Conservation (phyloP, 805 yeast genomes). For the Starmerella floricola region DNA sequence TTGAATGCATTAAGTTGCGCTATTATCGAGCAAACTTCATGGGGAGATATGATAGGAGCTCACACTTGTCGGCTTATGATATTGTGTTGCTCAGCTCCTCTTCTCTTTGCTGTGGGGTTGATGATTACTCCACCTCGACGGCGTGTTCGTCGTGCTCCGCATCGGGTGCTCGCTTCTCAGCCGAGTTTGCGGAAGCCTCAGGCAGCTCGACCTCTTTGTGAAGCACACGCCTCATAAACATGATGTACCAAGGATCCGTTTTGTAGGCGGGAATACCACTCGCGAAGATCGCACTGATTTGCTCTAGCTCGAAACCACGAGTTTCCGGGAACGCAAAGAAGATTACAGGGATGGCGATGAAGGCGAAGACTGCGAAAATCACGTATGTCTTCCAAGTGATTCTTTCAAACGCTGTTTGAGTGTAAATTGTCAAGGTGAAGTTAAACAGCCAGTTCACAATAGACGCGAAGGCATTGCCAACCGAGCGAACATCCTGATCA, state of each 20-base stretch:
- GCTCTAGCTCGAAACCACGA: conserved; percentile 54
- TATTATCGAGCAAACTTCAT: too few species aligned
- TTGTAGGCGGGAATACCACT: conserved; percentile 21
- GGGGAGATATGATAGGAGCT: too few species aligned
- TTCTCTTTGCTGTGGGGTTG: not conserved
- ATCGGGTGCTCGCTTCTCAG: not conserved
- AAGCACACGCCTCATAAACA: conserved; percentile 10
- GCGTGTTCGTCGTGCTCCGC: conserved; percentile 9
- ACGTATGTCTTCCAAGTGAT: conserved; percentile 54
- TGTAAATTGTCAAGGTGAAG: conserved; percentile 57
- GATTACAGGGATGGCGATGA: conserved; percentile 45
- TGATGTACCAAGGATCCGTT: conserved; percentile 14
- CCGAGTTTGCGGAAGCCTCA: conserved; percentile 1
- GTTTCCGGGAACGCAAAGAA: conserved; percentile 52
- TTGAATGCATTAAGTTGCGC: too few species aligned
- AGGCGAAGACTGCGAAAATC: conserved; percentile 62
- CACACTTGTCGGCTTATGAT: too few species aligned
- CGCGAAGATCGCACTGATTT: conserved; percentile 49
- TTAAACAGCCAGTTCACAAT: conserved; percentile 74
- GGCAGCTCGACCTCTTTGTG: conserved; percentile 14
- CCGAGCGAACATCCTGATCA: conserved; percentile 64
- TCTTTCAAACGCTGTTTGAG: conserved; percentile 62
- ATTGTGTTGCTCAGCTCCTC: too few species aligned
- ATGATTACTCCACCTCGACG: not conserved
- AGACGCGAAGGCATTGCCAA: conserved; percentile 58